These are phyloP conservation scores for Brasilioporus rufonigricans DNA, from an alignment of 768 basidiomycete genomes.

Conservation along the genomic window DNA sequence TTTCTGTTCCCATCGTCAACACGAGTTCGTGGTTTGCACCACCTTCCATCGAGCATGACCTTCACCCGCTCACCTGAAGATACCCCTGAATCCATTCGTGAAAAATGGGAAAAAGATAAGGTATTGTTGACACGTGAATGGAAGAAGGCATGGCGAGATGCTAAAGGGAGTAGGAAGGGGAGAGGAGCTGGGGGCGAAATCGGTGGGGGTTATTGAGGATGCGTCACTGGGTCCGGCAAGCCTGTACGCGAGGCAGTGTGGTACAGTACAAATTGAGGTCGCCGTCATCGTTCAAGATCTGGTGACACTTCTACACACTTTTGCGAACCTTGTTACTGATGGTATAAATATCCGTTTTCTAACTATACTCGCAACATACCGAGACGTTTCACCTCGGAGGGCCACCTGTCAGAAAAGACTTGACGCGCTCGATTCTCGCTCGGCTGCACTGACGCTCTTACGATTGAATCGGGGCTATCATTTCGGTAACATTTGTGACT, in stretches of 20 bases:
- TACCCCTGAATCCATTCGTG: slow-evolving; percentile 50
- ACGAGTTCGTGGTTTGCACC: slow-evolving; percentile 50
- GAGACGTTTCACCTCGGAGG: no score
- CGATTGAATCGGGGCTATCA: no score
- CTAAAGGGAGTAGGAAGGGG: slow-evolving; percentile 59
- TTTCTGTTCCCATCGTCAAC: slow-evolving; percentile 33
- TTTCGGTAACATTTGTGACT: no score
- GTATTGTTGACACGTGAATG: slow-evolving; percentile 69
- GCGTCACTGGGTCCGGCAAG: not conserved
- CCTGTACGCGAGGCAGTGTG: not conserved
- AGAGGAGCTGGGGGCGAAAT: slow-evolving; percentile 41
- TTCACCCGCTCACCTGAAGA: slow-evolving; percentile 23
- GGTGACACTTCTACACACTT: not conserved
- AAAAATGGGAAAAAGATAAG: slow-evolving; percentile 69
- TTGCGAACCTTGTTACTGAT: no score
- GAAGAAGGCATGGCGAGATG: slow-evolving; percentile 77
- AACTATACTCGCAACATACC: no score
- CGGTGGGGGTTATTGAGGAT: slow-evolving; percentile 9
- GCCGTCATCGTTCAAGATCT: not conserved
- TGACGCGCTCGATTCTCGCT: no score
- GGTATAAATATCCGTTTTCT: no score
- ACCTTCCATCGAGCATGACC: slow-evolving; percentile 15
- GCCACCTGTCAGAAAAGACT: no score
- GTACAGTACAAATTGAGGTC: not conserved
- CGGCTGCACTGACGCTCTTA: no score